Base-by-base conservation (phyloP, 2,329 filamentous ascomycete genomes). In the Aurifilum marmelostoma region DNA sequence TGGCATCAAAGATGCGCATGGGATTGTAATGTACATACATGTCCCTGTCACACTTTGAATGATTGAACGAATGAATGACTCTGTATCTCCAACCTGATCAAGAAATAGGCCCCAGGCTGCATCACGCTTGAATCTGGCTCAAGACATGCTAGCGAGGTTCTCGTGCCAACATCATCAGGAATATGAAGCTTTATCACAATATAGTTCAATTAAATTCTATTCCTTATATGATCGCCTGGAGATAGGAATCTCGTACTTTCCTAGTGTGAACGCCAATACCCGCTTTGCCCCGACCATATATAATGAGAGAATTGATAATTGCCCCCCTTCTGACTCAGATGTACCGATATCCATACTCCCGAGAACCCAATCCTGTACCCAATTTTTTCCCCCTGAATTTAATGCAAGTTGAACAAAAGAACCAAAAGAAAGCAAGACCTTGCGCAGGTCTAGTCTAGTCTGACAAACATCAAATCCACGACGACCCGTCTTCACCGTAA, bases 401-500 rank as follows among this genome's bases (percentile, higher is more conserved):
- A 3, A 56, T 56, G 52, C 52, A 56, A 29, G 16, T 8, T 14
- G 12, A 60, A 37, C 2, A n/a, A 6, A 16, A 56, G n/a, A 18
- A 59, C 12, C 37, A 21, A n/a, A 37, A 60, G 34, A 60, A 39
- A 37, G 29, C 12, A 43, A 18, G 8, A 43, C 18, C 41, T 21
- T 56, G 52, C 24, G n/a, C 27, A 32, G 14, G 27, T 12, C 50
- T 27, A 12, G n/a, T 29, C 52, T 29, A 8, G 12, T n/a, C 34
- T 34, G 8, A 34, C 34, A 54, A 24, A 21, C 47, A 27, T 65
- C 37, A 65, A 7, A 59, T 41, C 52, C 59, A 62, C 5, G 63
- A 39, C 8, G 62, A 59, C 8, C 16, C 52, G 2, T 54, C 24
- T 52, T 65, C 63, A 12, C 63, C 63, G 29, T 58, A 65, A 9